These are phyloP conservation scores for Penicillium janthinellum DNA, from an alignment of 2,329 filamentous ascomycete species.

Conservation along the genomic window DNA sequence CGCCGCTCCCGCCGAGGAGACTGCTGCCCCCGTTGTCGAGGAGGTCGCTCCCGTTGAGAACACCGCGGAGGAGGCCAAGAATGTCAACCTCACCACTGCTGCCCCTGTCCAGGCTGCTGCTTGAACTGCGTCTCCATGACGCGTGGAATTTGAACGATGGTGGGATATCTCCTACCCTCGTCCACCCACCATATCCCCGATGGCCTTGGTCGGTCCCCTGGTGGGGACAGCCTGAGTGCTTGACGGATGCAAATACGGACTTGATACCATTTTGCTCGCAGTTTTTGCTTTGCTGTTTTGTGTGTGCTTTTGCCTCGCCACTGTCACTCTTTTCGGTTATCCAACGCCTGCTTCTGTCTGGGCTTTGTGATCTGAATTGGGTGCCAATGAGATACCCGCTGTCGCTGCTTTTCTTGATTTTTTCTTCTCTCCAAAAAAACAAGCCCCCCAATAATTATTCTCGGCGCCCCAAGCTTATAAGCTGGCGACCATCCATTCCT, in stretches of 20 bases:
- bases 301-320: conserved; percentile 31
- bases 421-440: conserved; percentile 17
- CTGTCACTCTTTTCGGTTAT: conserved; percentile 25
- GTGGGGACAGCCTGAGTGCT: conserved; percentile 10
- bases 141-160: conserved; percentile 46
- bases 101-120: conserved; percentile 47
- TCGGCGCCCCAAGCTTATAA: conserved; percentile 6
- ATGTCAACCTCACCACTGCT: conserved; percentile 36
- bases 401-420: conserved; percentile 22
- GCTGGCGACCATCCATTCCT: conserved; percentile 32
- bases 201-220: conserved; percentile 18
- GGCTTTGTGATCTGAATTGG: conserved; percentile 16
- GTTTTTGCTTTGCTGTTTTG: conserved; percentile 12
- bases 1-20: conserved; percentile 25
- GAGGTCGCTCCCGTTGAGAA: conserved; percentile 31
- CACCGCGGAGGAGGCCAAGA: conserved; percentile 36
- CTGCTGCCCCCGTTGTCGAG: conserved; percentile 15
- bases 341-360: conserved; percentile 7
- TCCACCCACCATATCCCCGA: conserved; percentile 26
- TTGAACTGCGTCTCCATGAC: conserved; percentile 39
- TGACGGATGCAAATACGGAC: conserved; percentile 23
- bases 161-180: conserved; percentile 41
- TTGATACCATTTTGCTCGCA: conserved; percentile 23
- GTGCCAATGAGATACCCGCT: conserved; percentile 38
- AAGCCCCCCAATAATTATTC: conserved; percentile 18